Conservation (phyloP, 2,329 filamentous ascomycete genomes). For the Rugonectria rugulosa region DNA sequence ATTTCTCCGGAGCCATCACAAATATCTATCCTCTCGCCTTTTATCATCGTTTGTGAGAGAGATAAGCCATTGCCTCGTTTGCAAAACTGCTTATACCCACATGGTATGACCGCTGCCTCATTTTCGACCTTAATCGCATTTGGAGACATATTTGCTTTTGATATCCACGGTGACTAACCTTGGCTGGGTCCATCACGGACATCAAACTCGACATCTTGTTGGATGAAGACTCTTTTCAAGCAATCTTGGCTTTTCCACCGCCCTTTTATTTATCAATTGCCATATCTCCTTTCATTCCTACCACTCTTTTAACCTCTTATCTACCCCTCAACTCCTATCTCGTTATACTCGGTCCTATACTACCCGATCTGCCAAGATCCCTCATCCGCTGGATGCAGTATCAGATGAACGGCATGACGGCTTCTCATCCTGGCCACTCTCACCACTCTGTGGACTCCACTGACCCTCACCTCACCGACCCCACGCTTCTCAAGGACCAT, state of each 20-base stretch:
- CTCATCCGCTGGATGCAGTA: constrained; percentile 11
- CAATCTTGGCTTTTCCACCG: constrained; percentile 15
- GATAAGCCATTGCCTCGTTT: not conserved
- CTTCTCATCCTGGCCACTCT: constrained; percentile 26
- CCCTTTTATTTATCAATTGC: constrained; percentile 18
- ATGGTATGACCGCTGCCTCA: no score
- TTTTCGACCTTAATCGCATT: constrained; percentile 5
- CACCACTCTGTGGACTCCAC: constrained; percentile 37
- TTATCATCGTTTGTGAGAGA: constrained; percentile 1
- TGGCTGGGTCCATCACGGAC: constrained; percentile 22
- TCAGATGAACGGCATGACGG: constrained; percentile 34
- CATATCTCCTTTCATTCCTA: constrained; percentile 4
- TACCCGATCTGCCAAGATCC: not conserved
- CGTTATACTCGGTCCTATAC: not conserved
- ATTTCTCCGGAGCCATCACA: not conserved
- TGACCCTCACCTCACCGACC: constrained; percentile 68
- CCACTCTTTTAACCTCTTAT: not conserved
- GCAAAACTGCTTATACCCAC: no score
- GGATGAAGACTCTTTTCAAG: constrained; percentile 6
- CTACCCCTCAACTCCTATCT: not conserved
- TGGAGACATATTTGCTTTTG: constrained; percentile 24
- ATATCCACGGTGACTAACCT: constrained; percentile 21
- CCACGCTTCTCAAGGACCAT: constrained; percentile 80
- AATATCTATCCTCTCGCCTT: not conserved
- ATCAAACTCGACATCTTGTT: constrained; percentile 12